Conservation (phyloP, 805 yeast species). For the Sugiyamaella smithiae region DNA sequence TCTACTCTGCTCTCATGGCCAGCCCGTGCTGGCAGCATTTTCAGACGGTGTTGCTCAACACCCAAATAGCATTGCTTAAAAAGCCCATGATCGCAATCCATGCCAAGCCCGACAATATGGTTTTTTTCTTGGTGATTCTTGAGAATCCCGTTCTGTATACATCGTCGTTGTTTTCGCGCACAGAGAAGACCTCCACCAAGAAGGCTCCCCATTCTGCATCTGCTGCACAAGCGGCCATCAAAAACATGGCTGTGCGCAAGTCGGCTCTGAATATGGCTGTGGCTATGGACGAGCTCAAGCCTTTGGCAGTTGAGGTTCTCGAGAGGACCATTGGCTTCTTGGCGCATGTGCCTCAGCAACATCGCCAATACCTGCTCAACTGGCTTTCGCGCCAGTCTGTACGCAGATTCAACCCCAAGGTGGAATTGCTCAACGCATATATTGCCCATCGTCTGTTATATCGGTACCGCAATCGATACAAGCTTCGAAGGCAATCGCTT, state of each 20-base stretch:
- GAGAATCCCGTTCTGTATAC: slow-evolving; percentile 60
- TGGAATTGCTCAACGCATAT: slow-evolving; percentile 71
- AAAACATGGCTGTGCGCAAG: not conserved
- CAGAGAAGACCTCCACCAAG: slow-evolving; percentile 11
- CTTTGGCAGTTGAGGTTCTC: slow-evolving; percentile 62
- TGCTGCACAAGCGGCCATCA: not conserved
- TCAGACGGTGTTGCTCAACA: slow-evolving; percentile 50
- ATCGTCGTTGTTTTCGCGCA: slow-evolving; percentile 18
- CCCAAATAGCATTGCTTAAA: slow-evolving; percentile 51
- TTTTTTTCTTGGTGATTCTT: slow-evolving; percentile 62
- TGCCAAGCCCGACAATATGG: slow-evolving; percentile 42
- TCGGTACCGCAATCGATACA: slow-evolving; percentile 23
- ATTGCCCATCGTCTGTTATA: slow-evolving; percentile 69
- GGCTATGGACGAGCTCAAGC: slow-evolving; percentile 23
- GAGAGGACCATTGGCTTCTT: slow-evolving; percentile 69
- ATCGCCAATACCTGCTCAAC: slow-evolving; percentile 46
- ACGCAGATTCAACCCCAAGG: slow-evolving; percentile 47
- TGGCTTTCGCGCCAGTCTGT: slow-evolving; percentile 53
- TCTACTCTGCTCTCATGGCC: slow-evolving; percentile 45
- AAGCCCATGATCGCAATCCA: slow-evolving; percentile 42
- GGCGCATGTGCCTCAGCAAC: slow-evolving; percentile 45
- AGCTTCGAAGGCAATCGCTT: not conserved
- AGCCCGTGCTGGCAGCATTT: slow-evolving; percentile 61
- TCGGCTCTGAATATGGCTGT: not conserved
- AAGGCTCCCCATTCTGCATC: slow-evolving; percentile 20